A percentile compares a stretch with the other conserved stretches of the same genome.
Conservation (phyloP, 2,329 filamentous ascomycete genomes). For the Zarea fungicola region DNA sequence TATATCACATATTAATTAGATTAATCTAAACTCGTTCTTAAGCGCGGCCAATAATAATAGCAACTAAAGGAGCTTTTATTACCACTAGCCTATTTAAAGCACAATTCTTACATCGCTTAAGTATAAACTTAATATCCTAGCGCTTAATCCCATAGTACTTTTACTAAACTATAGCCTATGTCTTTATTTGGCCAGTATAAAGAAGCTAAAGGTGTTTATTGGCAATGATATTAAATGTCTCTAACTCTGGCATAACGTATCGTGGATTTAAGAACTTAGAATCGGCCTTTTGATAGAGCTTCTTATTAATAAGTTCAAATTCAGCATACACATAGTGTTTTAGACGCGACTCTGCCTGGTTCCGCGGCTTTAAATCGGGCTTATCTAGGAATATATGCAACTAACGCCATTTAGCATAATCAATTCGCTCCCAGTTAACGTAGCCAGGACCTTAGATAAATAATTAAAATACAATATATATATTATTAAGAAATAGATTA, state of each 20-base stretch:
- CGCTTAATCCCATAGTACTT: constrained; percentile 8
- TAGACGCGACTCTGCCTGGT: constrained; percentile 3
- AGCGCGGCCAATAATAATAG: constrained; percentile 5
- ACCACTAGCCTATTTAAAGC: constrained; percentile 4
- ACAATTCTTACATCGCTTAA: constrained; percentile 6
- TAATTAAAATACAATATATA: constrained; percentile 1
- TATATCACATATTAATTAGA: constrained; percentile 10
- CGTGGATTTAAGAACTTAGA: constrained; percentile 3
- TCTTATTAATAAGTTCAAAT: constrained; percentile 10
- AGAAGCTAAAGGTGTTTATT: constrained; percentile 10
- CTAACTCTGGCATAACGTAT: constrained; percentile 1
- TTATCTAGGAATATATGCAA: constrained; percentile 5
- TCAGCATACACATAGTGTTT: background rate
- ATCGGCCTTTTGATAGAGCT: constrained; percentile 6
- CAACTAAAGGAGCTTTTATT: constrained; percentile 9
- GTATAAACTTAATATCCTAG: constrained; percentile 1
- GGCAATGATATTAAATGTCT: constrained; percentile 6
- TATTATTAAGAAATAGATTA: constrained; percentile 10
- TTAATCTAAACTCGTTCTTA: constrained; percentile 8
- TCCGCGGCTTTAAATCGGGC: constrained; percentile 2
- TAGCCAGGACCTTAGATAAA: background rate
- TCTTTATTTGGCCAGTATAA: constrained; percentile 1
- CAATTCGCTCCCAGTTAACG: constrained; percentile 2
- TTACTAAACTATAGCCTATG: constrained; percentile 2
- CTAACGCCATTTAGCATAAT: background rate